Evolutionary conservation across 805 yeast species (phyloP).

Genomic region (Candida schatavii): DNA sequence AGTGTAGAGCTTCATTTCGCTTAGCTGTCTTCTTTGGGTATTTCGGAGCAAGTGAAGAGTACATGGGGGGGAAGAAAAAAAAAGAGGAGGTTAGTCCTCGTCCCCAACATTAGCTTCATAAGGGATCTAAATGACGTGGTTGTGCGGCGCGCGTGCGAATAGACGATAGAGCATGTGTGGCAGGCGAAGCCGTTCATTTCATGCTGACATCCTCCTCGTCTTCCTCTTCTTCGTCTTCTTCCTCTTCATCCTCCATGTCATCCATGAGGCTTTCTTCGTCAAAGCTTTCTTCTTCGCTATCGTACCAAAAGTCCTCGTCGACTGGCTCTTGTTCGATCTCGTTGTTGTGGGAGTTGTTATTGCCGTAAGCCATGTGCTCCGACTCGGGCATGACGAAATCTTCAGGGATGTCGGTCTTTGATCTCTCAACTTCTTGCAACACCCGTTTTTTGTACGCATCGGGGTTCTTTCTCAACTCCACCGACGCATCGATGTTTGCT

Average conservation of each 20-base stretch:
- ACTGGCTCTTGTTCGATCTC: constrained; percentile 54
- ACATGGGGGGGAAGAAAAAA: too few species aligned
- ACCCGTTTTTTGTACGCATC: constrained; percentile 75
- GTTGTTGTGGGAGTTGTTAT: constrained; percentile 29
- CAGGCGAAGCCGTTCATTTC: too few species aligned
- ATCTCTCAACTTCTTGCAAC: constrained; percentile 75
- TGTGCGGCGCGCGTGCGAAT: too few species aligned
- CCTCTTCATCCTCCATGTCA: constrained; percentile 48
- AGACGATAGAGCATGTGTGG: too few species aligned
- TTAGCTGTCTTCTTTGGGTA: too few species aligned
- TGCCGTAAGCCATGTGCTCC: constrained; percentile 45
- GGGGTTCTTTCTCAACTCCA: constrained; percentile 79
- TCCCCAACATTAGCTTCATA: not conserved
- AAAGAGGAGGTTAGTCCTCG: too few species aligned
- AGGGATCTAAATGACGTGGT: constrained; percentile 1
- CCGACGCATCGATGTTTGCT: constrained; percentile 95
- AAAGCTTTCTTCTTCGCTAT: constrained; percentile 46
- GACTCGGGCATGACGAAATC: constrained; percentile 80
- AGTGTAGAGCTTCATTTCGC: not conserved
- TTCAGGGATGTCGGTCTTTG: constrained; percentile 81
- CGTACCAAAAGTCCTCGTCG: constrained; percentile 85
- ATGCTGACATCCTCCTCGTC: constrained; percentile 39
- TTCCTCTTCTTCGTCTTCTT: constrained; percentile 59
- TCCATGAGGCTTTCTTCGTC: constrained; percentile 49
- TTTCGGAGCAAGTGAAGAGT: too few species aligned